phyloP scores from a whole-genome alignment of 1,139 yeast genomes.

The Blastobotrys raffinosifermentans region DNA sequence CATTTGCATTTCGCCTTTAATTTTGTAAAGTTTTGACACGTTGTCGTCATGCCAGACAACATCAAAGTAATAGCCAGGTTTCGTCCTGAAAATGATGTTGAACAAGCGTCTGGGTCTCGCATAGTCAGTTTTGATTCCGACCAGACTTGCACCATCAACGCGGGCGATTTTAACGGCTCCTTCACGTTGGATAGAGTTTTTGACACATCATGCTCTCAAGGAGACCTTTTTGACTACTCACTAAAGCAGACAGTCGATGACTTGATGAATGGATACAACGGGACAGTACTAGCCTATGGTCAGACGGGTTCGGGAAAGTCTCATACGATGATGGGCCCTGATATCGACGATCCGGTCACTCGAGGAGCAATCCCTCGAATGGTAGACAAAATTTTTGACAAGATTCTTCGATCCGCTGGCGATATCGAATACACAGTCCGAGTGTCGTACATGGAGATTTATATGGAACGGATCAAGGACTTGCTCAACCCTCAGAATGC shows the following conservation, averaged over 20 bases:
- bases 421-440: constrained; percentile 62
- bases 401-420: constrained; percentile 46
- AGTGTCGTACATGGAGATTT: constrained; percentile 75
- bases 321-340: constrained; percentile 74
- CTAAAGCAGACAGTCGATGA: constrained; percentile 58
- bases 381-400: constrained; percentile 56
- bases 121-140: constrained; percentile 14
- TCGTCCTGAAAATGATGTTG: constrained; percentile 40
- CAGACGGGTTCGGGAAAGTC: constrained; percentile 89
- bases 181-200: constrained; percentile 70
- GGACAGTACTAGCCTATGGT: constrained; percentile 82
- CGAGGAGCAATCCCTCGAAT: constrained; percentile 73
- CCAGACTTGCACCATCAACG: constrained; percentile 17
- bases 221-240: constrained; percentile 58
- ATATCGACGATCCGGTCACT: constrained; percentile 33
- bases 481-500: constrained; percentile 38
- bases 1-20: too few relatives aligned
- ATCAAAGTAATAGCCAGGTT: constrained; percentile 65
- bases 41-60: constrained; percentile 29
- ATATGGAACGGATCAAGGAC: constrained; percentile 72
- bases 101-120: constrained; percentile 9
- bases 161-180: constrained; percentile 25
- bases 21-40: too few relatives aligned
- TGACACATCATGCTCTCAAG: constrained; percentile 44
- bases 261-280: constrained; percentile 73